These are phyloP conservation scores for Naganishia randhawae DNA, from an alignment of 768 basidiomycete species.

Conservation along the genomic window DNA sequence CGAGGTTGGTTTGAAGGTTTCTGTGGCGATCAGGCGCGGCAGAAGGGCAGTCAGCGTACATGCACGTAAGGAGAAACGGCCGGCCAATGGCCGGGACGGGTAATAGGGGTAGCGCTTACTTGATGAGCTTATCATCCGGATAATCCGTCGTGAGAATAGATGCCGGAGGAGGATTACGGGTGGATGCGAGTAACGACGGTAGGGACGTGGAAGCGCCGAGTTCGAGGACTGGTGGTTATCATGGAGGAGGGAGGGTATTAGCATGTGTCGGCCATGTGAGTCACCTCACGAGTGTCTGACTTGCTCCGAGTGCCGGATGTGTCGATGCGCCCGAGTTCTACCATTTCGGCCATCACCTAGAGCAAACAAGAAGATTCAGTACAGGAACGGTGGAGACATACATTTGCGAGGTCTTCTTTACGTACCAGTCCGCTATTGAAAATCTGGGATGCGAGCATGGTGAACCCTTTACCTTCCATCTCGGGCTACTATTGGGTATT, in stretches of 20 bases:
- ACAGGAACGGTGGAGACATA: neutral
- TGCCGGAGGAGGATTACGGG: constrained; percentile 16
- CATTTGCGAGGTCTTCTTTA: neutral
- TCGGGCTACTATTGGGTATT: constrained; percentile 20
- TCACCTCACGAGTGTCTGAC: neutral
- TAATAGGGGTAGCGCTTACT: constrained; percentile 4
- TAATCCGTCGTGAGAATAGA: constrained; percentile 29
- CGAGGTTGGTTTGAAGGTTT: constrained; percentile 24
- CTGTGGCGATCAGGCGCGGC: neutral
- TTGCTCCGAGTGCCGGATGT: constrained; percentile 19
- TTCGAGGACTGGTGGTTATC: constrained; percentile 22
- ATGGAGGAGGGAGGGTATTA: neutral
- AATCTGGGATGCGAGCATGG: constrained; percentile 21
- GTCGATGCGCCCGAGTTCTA: constrained; percentile 22
- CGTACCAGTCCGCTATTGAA: constrained; percentile 30
- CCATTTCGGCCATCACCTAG: constrained; percentile 29
- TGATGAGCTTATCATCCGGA: constrained; percentile 26
- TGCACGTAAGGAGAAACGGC: neutral
- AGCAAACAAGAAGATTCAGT: neutral
- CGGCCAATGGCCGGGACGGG: neutral
- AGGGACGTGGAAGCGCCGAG: constrained; percentile 31
- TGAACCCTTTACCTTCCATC: constrained; percentile 22
- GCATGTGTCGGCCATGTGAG: neutral
- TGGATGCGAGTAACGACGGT: constrained; percentile 20
- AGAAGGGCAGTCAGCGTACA: neutral